Conservation (phyloP, 1,284 basidiomycete species). For the Tilletia setariae region DNA sequence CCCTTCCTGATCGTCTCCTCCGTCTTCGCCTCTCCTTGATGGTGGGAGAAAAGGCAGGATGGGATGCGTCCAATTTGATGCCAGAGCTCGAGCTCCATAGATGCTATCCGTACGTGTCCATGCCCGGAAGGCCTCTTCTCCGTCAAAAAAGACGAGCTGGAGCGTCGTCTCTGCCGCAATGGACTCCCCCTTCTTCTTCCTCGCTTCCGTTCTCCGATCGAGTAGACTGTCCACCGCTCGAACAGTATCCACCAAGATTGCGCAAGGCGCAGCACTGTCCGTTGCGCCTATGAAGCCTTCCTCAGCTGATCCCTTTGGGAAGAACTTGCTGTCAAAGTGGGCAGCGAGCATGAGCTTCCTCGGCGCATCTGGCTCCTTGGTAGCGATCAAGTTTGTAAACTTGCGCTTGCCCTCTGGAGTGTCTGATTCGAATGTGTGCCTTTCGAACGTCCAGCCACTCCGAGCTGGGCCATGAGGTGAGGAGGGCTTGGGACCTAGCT, state of each 20-base stretch:
- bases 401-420: constrained; percentile 78
- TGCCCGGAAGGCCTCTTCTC: constrained; percentile 87
- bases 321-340: constrained; percentile 95
- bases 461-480: constrained; percentile 13
- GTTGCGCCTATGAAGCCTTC: constrained; percentile 90
- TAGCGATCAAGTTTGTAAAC: constrained; percentile 91
- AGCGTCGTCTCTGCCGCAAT: constrained; percentile 68
- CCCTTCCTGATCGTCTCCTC: neutral
- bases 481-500: constrained; percentile 20
- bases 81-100: constrained; percentile 66
- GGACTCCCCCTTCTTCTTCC: neutral
- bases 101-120: constrained; percentile 90
- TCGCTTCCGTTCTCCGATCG: constrained; percentile 29
- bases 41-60: constrained; percentile 14
- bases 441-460: constrained; percentile 44
- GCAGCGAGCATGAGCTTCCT: constrained; percentile 81
- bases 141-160: constrained; percentile 90
- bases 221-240: constrained; percentile 43
- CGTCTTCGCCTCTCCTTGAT: neutral
- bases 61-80: constrained; percentile 28
- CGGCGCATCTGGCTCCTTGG: constrained; percentile 78
- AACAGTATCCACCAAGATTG: constrained; percentile 61
- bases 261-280: constrained; percentile 92
- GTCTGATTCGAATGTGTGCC: constrained; percentile 30
- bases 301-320: constrained; percentile 65